Base-by-base conservation (phyloP, 306 rosid genomes). In the Ormosia emarginata region DNA sequence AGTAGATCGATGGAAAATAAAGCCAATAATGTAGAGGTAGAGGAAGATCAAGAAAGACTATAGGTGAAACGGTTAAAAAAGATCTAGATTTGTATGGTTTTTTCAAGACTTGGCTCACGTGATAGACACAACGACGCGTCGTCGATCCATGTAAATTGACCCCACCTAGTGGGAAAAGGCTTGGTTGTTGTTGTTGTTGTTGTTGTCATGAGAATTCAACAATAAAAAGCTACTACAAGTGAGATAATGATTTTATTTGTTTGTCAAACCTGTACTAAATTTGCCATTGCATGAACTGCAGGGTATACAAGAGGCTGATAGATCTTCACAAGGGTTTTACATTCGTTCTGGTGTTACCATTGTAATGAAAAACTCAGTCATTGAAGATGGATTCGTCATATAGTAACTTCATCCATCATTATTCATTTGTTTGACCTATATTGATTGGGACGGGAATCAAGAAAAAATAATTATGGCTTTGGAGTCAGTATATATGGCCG, bases 261-360 rank as follows among this genome's bases (percentile, higher is more conserved):
- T 32, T 1, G 12, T 68, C 8, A 32, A 36, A 29, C 18, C 2
- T 58, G 39, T 55, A 44, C 71, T 70, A 58, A 79, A 58, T 7
- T 5, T 67, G 56, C 8, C 13, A 44, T 43, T 59, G 37, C 56
- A 12, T 57, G 50, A 44, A 55, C 62, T 76, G 85, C 89, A 92
- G 94, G 91, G 94, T 13, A 71, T 92, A 33, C 92, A 90, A 82
- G 97, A 92, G 86, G 93, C 90, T 13, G 94, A 92, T 62, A 92
- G 93, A 89, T 80, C 97, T 75, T 82, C 87, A 13, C 89, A 92
- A 75, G 94, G 94, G 70, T 88, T 92, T 67, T 89, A 92, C 84
- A 90, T 90, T 81, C 90, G 94, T 29, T 89, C 93, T 0, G 95
- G 93, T 7, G 67, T 90, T 73, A 89, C 90, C n/a, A 6, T 92